Evolutionary conservation across 1,139 yeast genomes (phyloP).

Genomic region (Lodderomyces parapsilosis): DNA sequence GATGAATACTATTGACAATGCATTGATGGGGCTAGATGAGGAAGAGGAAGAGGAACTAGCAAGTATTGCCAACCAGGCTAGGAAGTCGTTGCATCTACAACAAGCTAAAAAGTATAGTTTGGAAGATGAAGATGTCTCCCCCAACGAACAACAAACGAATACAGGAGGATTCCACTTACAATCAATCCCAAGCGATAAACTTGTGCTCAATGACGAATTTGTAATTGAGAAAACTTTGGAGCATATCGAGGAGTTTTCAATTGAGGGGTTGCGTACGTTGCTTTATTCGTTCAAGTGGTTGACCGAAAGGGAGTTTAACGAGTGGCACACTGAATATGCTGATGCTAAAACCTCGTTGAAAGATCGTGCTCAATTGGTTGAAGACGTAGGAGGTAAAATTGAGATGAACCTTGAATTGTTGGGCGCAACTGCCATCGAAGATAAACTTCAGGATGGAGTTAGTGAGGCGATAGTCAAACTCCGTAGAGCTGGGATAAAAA

Average conservation of each 20-base stretch:
- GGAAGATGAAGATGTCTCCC: conserved; percentile 17
- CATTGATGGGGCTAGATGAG: conserved; percentile 50
- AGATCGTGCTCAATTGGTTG: conserved; percentile 67
- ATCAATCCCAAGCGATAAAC: conserved; percentile 57
- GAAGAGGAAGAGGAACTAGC: conserved; percentile 52
- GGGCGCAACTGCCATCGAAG: conserved; percentile 98
- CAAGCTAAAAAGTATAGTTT: conserved; percentile 57
- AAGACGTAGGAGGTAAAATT: conserved; percentile 66
- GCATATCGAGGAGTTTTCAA: conserved; percentile 90
- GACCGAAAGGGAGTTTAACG: conserved; percentile 52
- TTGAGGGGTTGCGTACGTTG: conserved; percentile 90
- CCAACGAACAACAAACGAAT: neutral
- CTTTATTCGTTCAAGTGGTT: conserved; percentile 80
- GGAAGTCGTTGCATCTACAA: conserved; percentile 63
- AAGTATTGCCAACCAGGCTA: conserved; percentile 56
- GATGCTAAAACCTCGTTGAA: conserved; percentile 76
- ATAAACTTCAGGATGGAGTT: conserved; percentile 93
- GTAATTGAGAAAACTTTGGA: conserved; percentile 81
- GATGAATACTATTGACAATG: conserved; percentile 55
- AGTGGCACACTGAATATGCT: conserved; percentile 67
- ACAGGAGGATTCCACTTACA: conserved; percentile 2
- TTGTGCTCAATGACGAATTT: conserved; percentile 73
- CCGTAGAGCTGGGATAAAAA: conserved; percentile 86
- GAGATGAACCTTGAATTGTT: conserved; percentile 66
- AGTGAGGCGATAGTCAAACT: conserved; percentile 91